These are phyloP conservation scores for Dissophora ornata DNA, from an alignment of 192 early-diverging fungal genomes.

Conservation along the genomic window DNA sequence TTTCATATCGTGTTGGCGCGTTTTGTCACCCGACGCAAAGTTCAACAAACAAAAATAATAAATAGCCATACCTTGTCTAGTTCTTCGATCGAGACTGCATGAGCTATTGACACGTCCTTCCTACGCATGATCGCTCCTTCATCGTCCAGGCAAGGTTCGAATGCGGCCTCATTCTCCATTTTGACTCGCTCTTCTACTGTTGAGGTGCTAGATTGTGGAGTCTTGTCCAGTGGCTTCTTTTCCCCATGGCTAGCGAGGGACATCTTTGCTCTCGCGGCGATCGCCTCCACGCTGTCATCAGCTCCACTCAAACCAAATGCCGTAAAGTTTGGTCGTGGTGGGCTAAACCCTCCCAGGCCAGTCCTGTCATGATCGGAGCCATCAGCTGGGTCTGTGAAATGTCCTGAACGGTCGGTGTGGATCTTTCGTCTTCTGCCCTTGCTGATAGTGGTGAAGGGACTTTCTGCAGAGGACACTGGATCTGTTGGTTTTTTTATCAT, in stretches of 20 bases:
- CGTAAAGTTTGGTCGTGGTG: neutral
- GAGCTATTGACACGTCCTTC: neutral
- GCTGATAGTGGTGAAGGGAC: neutral
- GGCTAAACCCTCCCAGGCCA: neutral
- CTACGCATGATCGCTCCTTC: too few species aligned
- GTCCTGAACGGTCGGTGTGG: slow-evolving; percentile 19
- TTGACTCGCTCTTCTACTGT: too few species aligned
- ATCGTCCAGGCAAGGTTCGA: too few species aligned
- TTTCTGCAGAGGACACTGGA: neutral
- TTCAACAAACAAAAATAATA: neutral
- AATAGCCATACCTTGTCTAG: slow-evolving; percentile 10
- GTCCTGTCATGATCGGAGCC: neutral
- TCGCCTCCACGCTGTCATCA: slow-evolving; percentile 3
- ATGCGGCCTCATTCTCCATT: neutral
- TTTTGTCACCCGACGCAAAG: too few species aligned
- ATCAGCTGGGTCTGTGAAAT: neutral
- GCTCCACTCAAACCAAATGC: neutral
- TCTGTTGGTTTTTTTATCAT: slow-evolving; percentile 6
- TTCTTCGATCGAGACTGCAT: neutral
- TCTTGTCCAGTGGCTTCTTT: neutral
- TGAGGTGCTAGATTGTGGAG: too few species aligned
- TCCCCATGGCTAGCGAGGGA: slow-evolving; percentile 12
- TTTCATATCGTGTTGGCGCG: slow-evolving; percentile 9
- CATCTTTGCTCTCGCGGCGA: slow-evolving; percentile 18
- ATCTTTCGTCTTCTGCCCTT: slow-evolving; percentile 43